Base-by-base conservation (phyloP, 345 rosid species). In the Euphorbia pulcherrima region DNA sequence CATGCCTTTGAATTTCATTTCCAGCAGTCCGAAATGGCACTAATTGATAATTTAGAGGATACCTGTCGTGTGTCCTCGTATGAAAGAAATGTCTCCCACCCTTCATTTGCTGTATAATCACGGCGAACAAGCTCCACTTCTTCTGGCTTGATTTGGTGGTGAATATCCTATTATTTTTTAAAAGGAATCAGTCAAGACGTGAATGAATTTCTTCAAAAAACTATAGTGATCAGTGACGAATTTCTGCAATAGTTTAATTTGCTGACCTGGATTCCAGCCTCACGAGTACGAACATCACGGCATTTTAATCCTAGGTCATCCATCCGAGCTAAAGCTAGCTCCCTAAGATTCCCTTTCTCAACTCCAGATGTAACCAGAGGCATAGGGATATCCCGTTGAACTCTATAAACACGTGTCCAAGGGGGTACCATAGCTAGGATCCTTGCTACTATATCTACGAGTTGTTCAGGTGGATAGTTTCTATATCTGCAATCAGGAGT, bases 91-190 rank as follows among this genome's bases (percentile, higher is more conserved):
- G 96, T 90, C 81, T 95, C 99, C 99, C 99, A 95, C 60, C 99
- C 97, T 82, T 90, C 90, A 79, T 95, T 95, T 62, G 99, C 99
- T 33, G 84, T 87, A 76, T 90, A 95, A 83, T 95, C 99, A 73
- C 97, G 99, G 39, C 99, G 97, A 71, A 92, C 97, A 76, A 95
- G 99, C 83, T 92, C 88, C 68, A 95, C 97, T 83, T 90, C 97
- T 78, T 92, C 99, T 17, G 97, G 97, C 83, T 64, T 92, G 74
- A 92, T 95, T 79, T 95, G 84, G 73, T 95, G 86, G 83, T 95
- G 99, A 70, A 95, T 95, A 73, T 92, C 99, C 97, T 95, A 77
- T n/a, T 55, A 62, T 54, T 50, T 48, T 74, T 62, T 65, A 74
- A 59, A 68, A 2, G 47, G 47, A 54, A 51, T 17, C 11, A 21